A percentile compares a stretch with the other conserved stretches of the same genome.
phyloP scores from a whole-genome alignment of 2,329 filamentous ascomycete species.

The Exserohilum rostratum region DNA sequence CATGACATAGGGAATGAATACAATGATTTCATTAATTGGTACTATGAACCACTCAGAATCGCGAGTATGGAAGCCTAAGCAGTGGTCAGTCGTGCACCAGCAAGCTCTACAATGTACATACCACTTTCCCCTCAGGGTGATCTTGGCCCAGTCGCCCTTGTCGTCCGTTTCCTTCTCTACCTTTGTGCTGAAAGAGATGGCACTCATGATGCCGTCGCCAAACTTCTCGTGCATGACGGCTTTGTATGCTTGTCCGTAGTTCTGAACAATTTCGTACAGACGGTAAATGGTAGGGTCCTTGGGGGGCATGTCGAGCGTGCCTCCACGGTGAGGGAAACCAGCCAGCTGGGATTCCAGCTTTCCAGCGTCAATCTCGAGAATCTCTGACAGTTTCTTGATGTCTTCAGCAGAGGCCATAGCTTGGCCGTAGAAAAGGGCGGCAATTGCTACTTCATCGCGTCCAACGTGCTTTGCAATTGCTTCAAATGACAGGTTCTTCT shows the following conservation, averaged over 20 bases:
- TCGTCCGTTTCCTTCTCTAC: slow-evolving; percentile 93
- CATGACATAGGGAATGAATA: not conserved
- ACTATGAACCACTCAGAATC: slow-evolving; percentile 48
- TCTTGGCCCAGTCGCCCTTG: slow-evolving; percentile 83
- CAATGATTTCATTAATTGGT: not conserved
- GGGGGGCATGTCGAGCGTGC: slow-evolving; percentile 80
- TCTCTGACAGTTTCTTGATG: slow-evolving; percentile 66
- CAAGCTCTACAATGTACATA: slow-evolving; percentile 46
- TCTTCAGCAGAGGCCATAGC: slow-evolving; percentile 75
- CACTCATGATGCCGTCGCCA: slow-evolving; percentile 87
- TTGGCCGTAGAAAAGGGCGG: slow-evolving; percentile 91
- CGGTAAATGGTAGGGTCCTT: slow-evolving; percentile 88
- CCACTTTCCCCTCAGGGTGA: slow-evolving; percentile 85
- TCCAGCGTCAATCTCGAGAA: slow-evolving; percentile 66
- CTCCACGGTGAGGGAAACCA: slow-evolving; percentile 81
- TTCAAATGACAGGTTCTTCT: slow-evolving; percentile 78
- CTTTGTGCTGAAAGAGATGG: slow-evolving; percentile 86
- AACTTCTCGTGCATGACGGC: slow-evolving; percentile 92
- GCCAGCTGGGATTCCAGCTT: slow-evolving; percentile 67
- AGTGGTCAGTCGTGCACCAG: slow-evolving; percentile 15
- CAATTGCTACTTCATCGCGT: slow-evolving; percentile 82
- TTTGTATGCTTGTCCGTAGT: slow-evolving; percentile 96
- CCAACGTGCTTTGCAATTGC: slow-evolving; percentile 74
- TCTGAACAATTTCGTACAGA: slow-evolving; percentile 92
- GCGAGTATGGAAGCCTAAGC: slow-evolving; percentile 56